These are phyloP conservation scores for Populus hybrid DNA, from an alignment of 441 rosid species.

Conservation along the genomic window DNA sequence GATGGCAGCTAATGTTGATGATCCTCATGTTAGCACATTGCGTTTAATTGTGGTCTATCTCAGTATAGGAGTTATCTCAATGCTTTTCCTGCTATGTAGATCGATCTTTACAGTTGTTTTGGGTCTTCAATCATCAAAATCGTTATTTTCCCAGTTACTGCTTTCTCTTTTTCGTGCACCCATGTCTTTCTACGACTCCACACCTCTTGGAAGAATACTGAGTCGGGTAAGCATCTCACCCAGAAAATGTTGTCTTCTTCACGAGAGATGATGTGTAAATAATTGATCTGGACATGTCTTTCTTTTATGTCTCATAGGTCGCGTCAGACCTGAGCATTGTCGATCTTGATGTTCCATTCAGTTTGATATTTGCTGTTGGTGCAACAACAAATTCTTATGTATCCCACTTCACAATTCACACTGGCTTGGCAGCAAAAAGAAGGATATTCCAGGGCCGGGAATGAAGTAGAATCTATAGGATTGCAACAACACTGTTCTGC, in stretches of 20 bases:
- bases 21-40: conserved; percentile 24
- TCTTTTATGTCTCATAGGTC: too few relatives aligned
- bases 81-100: conserved; percentile 48
- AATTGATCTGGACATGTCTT: too few relatives aligned
- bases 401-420: too few relatives aligned
- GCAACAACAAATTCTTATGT: too few relatives aligned
- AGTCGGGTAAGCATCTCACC: conserved; percentile 59
- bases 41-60: conserved; percentile 66
- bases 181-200: conserved; percentile 93
- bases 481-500: not conserved
- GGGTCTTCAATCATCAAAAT: conserved; percentile 63
- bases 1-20: conserved; percentile 84
- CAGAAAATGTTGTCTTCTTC: not conserved
- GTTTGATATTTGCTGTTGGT: too few relatives aligned
- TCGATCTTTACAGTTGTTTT: conserved; percentile 52
- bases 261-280: not conserved
- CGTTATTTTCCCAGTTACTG: conserved; percentile 75
- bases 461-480: not conserved
- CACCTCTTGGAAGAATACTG: conserved; percentile 93
- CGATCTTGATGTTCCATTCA: too few relatives aligned
- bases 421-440: not conserved
- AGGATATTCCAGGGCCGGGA: not conserved
- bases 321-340: too few relatives aligned
- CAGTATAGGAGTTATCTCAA: conserved; percentile 51
- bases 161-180: conserved; percentile 92